phyloP scores from a whole-genome alignment of 2,329 filamentous ascomycete species.

The Pseudopithomyces maydicus region DNA sequence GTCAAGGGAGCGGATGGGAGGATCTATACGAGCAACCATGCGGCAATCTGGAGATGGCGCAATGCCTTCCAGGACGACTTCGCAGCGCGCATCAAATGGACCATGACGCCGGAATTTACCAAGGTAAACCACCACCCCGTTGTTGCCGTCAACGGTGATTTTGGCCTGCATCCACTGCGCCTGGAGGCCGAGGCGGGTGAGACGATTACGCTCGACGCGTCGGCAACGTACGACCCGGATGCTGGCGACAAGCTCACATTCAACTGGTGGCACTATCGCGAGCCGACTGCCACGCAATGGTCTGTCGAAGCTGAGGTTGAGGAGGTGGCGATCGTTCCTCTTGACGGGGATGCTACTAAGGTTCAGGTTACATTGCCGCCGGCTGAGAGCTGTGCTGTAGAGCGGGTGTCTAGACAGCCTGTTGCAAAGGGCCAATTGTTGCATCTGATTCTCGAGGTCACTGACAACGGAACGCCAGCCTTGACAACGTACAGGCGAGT shows the following conservation, averaged over 20 bases:
- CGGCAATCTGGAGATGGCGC: conserved; percentile 61
- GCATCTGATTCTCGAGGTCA: conserved; percentile 58
- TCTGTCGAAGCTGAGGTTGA: conserved; percentile 47
- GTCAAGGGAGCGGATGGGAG: conserved; percentile 41
- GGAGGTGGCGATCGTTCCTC: conserved; percentile 41
- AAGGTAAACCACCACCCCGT: conserved; percentile 56
- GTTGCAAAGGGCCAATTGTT: conserved; percentile 50
- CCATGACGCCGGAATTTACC: conserved; percentile 38
- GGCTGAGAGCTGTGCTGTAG: conserved; percentile 49
- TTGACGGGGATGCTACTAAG: conserved; percentile 34
- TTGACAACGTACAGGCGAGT: conserved; percentile 57
- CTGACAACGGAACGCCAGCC: conserved; percentile 49
- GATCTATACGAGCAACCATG: conserved; percentile 50
- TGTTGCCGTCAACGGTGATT: conserved; percentile 49
- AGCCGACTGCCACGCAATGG: conserved; percentile 52
- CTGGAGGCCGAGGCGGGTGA: conserved; percentile 50
- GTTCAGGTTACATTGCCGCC: conserved; percentile 49
- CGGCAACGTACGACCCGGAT: conserved; percentile 55
- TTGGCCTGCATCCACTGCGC: conserved; percentile 45
- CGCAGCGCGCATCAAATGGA: conserved; percentile 56
- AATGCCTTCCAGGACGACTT: conserved; percentile 59
- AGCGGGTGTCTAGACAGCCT: conserved; percentile 42
- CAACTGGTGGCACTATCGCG: conserved; percentile 58
- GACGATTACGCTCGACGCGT: conserved; percentile 52
- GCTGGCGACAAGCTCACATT: conserved; percentile 48